phyloP scores from a whole-genome alignment of 1,284 basidiomycete species.

The Melanopsichium pennsylvanicum region DNA sequence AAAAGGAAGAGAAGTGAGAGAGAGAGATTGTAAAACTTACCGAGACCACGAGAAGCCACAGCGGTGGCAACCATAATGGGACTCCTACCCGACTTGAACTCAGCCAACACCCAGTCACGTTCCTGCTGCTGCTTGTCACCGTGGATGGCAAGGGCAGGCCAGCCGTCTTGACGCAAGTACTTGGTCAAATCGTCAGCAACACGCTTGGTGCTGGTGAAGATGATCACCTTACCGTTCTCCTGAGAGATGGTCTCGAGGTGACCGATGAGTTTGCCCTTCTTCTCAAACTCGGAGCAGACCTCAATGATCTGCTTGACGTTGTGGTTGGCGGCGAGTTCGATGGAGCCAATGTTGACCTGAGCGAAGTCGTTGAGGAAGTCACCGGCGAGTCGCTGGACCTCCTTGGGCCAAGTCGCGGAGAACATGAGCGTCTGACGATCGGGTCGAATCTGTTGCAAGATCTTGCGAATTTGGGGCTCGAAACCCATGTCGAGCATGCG shows the following conservation, averaged over 20 bases:
- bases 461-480: constrained; percentile 98
- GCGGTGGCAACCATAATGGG: constrained; percentile 90
- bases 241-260: constrained; percentile 95
- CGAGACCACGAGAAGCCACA: constrained; percentile 96
- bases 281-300: constrained; percentile 97
- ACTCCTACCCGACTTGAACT: constrained; percentile 96
- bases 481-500: constrained; percentile 99
- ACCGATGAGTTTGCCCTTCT: constrained; percentile 93
- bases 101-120: constrained; percentile 97
- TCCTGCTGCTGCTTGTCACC: constrained; percentile 90
- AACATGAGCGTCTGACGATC: constrained; percentile 85
- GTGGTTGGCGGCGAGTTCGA: constrained; percentile 97
- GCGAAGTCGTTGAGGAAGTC: constrained; percentile 96
- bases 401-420: constrained; percentile 99
- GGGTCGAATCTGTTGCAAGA: constrained; percentile 92
- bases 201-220: constrained; percentile 97
- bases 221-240: constrained; percentile 97
- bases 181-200: constrained; percentile 98
- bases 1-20: constrained; percentile 13
- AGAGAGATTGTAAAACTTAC: constrained; percentile 74
- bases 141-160: constrained; percentile 96
- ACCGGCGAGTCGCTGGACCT: constrained; percentile 95
- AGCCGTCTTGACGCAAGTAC: constrained; percentile 73
- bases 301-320: constrained; percentile 95
- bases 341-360: constrained; percentile 98